Conservation (phyloP, 768 basidiomycete species). For the Paxillus involutus region DNA sequence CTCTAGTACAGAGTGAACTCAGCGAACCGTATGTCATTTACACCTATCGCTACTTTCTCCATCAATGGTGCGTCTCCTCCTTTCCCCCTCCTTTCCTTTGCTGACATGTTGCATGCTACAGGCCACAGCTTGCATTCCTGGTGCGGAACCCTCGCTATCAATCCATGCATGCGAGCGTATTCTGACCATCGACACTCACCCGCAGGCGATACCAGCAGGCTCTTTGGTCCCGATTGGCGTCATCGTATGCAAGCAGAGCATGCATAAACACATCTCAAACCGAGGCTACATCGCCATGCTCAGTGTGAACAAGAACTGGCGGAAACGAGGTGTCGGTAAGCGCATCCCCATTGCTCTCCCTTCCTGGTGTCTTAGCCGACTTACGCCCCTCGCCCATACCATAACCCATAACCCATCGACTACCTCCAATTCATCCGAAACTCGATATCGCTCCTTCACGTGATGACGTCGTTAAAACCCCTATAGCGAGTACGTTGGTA, state of each 20-base stretch:
- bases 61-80: slow-evolving; percentile 75
- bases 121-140: slow-evolving; percentile 89
- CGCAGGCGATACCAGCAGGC: slow-evolving; percentile 26
- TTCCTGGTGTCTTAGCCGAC: not conserved
- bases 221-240: slow-evolving; percentile 74
- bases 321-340: slow-evolving; percentile 92
- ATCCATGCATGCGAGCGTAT: not conserved
- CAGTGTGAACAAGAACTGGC: slow-evolving; percentile 79
- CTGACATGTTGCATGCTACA: slow-evolving; percentile 27
- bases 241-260: slow-evolving; percentile 96
- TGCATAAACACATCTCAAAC: slow-evolving; percentile 72
- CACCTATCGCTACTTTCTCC: slow-evolving; percentile 95
- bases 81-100: not conserved
- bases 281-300: slow-evolving; percentile 99
- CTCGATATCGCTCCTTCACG: slow-evolving; percentile 33
- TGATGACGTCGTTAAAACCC: slow-evolving; percentile 5
- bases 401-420: slow-evolving; percentile 13
- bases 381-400: slow-evolving; percentile 1
- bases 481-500: slow-evolving; percentile 81
- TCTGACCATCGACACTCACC: not conserved
- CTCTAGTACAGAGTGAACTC: slow-evolving; percentile 86
- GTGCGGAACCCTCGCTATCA: slow-evolving; percentile 33
- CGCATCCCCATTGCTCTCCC: slow-evolving; percentile 15
- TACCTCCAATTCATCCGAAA: slow-evolving; percentile 23
- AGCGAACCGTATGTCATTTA: slow-evolving; percentile 96